phyloP scores from a whole-genome alignment of 192 early-diverging fungal species.

The Backusella mclennaniae region DNA sequence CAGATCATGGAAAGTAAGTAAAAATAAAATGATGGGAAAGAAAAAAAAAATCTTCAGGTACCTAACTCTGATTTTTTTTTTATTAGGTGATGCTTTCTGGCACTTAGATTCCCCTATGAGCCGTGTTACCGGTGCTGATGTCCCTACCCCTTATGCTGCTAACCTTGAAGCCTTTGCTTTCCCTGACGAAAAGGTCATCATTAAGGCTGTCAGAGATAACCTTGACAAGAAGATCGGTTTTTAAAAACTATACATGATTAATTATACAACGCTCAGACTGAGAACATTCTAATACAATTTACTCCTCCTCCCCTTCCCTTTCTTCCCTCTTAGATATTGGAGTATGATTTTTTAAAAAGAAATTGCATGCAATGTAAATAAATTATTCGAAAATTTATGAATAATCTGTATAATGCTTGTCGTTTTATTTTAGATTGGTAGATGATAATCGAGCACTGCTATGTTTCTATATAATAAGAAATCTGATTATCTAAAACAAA shows the following conservation, averaged over 20 bases:
- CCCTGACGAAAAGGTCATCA: slow-evolving; percentile 82
- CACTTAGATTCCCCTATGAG: slow-evolving; percentile 92
- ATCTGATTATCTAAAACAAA: too few relatives aligned
- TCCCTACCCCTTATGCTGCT: slow-evolving; percentile 95
- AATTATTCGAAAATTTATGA: slow-evolving; percentile 5
- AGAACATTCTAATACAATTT: slow-evolving; percentile 4
- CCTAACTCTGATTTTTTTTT: neutral
- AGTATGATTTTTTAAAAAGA: neutral
- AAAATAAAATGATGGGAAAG: neutral
- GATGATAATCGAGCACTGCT: neutral
- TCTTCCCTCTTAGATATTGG: neutral
- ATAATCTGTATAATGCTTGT: neutral
- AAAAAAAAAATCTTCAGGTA: neutral
- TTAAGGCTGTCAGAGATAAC: slow-evolving; percentile 73
- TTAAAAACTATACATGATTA: neutral
- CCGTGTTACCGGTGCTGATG: slow-evolving; percentile 95
- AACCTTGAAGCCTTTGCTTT: slow-evolving; percentile 91
- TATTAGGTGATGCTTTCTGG: slow-evolving; percentile 82
- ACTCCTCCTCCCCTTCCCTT: neutral
- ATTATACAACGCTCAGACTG: neutral
- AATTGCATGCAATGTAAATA: slow-evolving; percentile 5
- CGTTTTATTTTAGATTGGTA: neutral
- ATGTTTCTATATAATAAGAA: too few relatives aligned
- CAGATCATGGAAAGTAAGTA: slow-evolving; percentile 85
- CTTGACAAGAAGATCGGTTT: slow-evolving; percentile 44